Evolutionary conservation across 2,329 filamentous ascomycete species (phyloP), one percentile per base, ranked within the genome.

Genomic region (Pleoardoris graminearum): DNA sequence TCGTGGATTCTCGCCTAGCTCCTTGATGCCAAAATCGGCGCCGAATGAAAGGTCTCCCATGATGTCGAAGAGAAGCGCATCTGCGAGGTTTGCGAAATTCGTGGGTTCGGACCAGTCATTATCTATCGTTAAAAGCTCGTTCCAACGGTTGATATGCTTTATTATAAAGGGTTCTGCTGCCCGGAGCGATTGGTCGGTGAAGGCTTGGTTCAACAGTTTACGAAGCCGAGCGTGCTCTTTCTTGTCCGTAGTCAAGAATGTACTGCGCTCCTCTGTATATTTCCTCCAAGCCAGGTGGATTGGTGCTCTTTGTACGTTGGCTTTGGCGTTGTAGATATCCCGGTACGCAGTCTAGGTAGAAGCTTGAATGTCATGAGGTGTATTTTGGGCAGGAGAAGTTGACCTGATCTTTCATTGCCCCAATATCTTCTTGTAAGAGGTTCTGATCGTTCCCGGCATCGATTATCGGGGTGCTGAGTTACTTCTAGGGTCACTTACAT

Each of bases 51-150:
- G 57, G 43, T 77, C 74, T 10, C 74, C 75, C 22, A 42, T 42
- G 30, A 79, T 69, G 50, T 79, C 77, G 53, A 78, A 74, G 25
- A 72, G 63, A 32, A 78, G 62, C 50, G 11, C 4, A 16, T 49
- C 53, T 3, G 39, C 16, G 12, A 35, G 29, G 22, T 32, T 25
- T 33, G 29, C 22, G 25, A 45, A 45, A 11, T 35, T 35, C 14
- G 6, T 22, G 3, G 19, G 7, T 6, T 3, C 7, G 4, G 42
- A 45, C 42, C 42, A 45, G 16, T 45, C 16, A 21, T 22, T 22
- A 6, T 25, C 29, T 22, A 3, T 21, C 8, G 12, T 16, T 11
- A 35, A 12, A 1, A 49, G 14, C 17, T 49, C 25, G 23, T 37
- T 42, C 47, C 47, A 49, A 2, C 47, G 47, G 27, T 49, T 37